Base-by-base conservation (phyloP, 768 basidiomycete species). In the Podaxis carcinomalis region DNA sequence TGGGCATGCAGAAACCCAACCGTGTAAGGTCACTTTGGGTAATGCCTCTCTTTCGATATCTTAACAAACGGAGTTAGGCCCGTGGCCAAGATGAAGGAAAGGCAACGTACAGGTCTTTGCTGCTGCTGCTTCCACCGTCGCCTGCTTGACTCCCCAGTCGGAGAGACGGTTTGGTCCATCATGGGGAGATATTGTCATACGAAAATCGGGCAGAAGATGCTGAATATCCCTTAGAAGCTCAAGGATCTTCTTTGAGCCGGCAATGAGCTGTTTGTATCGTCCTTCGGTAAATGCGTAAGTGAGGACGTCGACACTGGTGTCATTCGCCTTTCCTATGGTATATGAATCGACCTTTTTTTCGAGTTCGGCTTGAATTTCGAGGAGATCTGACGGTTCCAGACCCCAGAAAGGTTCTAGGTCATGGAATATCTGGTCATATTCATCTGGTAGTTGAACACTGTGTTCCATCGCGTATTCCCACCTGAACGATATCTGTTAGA, bases 351-450 rank as follows among this genome's bases (percentile, higher is more conserved):
- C 66, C 61, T 75, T 74, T 14, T 61, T 65, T 62, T 80, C 78
- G 27, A 73, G 70, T 28, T 78, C 72, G 3, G 69, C 63, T 27
- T 77, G 74, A 23, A 76, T 72, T 10, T 70, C 59, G n/a, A 68
- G 65, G 10, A 81, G 72, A 50, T 80, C 79, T 5, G 62, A 57
- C 0, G 80, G 80, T 37, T 77, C 72, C 39, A 96, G 73, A 0
- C 83, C 78, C 89, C 90, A 94, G 74, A 92, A 97, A 0, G 93
- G 92, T 53, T 87, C 86, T 3, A 98, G 76, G 68, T 96, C 93
- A 50, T 83, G 76, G 51, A 80, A 69, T 32, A 95, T 83, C 27
- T 78, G 77, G 66, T 92, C 92, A 66, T 93, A 96, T 72, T 96
- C 95, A 69, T 98, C 95, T 4, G 89, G 82, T 57, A 96, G 84